Evolutionary conservation across 1,139 yeast genomes (phyloP), one percentile per base, ranked within the genome.

Genomic region (Lodderomyces theae): DNA sequence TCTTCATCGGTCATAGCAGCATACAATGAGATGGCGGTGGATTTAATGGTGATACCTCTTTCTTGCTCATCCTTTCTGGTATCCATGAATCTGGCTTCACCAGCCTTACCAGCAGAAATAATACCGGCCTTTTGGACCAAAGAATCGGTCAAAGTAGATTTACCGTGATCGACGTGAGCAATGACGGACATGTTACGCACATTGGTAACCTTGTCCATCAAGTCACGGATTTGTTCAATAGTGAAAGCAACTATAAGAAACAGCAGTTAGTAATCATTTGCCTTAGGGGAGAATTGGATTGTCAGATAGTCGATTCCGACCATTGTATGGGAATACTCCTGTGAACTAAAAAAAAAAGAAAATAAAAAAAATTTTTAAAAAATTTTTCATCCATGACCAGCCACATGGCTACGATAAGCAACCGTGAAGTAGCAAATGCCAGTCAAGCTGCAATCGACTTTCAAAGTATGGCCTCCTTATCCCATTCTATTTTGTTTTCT

Each of bases 111-210:
- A 65, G 97, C 97, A 46, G 98, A 92, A 66, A 92, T 92, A 72
- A 92, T 92, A 87, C 98, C 98, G 60, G 98, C 97, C 68, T 84
- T 86, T 80, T 90, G 97, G 63, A 92, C 97, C 71, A 92, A 86
- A 56, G 97, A 90, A 77, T 92, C 98, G 73, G 98, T 89, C 76
- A 92, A 84, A 64, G 98, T 92, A 58, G 97, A 89, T 77, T 92
- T 92, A 80, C 98, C 98, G 83, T 92, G 98, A 83, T 92, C 98
- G 86, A 92, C 97, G 86, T 92, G 98, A 70, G 98, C 98, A 84
- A 92, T 92, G 77, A 92, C 98, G 76, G 97, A 92, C 95, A 92
- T 92, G 95, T 92, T 92, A 82, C 98, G 96, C 69, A 92, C 97
- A 72, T 92, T 90, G 76, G 97, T 85, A 80, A 89, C 96, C 79